A percentile compares a stretch with the other conserved stretches of the same genome.
These are phyloP conservation scores for Vigna trinervia DNA, from an alignment of 306 rosid species.

Conservation along the genomic window DNA sequence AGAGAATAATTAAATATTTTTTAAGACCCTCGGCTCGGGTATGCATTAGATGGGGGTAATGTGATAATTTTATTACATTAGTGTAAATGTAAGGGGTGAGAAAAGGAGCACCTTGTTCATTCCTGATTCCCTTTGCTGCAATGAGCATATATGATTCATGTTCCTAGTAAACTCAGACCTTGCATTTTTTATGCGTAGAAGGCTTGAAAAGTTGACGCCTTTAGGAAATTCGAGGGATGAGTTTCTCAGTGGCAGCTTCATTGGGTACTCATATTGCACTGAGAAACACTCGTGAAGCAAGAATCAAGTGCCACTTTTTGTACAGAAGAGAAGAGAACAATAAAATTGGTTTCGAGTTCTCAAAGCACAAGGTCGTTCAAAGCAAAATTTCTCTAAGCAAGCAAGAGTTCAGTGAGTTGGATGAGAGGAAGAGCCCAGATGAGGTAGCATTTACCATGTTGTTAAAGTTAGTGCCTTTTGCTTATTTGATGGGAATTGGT, in stretches of 20 bases:
- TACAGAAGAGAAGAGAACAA: conserved; percentile 22
- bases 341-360: conserved; percentile 48
- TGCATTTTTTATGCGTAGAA: not conserved
- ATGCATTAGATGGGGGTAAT: too few species aligned
- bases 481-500: not conserved
- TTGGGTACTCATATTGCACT: conserved; percentile 53
- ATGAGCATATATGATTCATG: not conserved
- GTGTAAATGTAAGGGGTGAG: not conserved
- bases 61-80: too few species aligned
- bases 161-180: conserved; percentile 13
- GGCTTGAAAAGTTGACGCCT: not conserved
- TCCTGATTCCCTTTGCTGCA: not conserved
- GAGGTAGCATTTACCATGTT: conserved; percentile 55
- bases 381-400: conserved; percentile 48
- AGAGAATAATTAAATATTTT: too few species aligned
- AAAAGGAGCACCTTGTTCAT: not conserved
- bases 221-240: conserved; percentile 53
- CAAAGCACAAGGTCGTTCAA: conserved; percentile 41
- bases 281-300: conserved; percentile 44
- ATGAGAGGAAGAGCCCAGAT: conserved; percentile 78
- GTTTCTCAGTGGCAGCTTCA: conserved; percentile 56
- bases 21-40: too few species aligned
- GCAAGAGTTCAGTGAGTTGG: conserved; percentile 53
- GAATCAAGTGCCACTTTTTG: conserved; percentile 46
- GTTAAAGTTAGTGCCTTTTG: conserved; percentile 28